A percentile compares a stretch with the other conserved stretches of the same genome.
Evolutionary conservation across 805 yeast genomes (phyloP).

Genomic region (Candida pini): DNA sequence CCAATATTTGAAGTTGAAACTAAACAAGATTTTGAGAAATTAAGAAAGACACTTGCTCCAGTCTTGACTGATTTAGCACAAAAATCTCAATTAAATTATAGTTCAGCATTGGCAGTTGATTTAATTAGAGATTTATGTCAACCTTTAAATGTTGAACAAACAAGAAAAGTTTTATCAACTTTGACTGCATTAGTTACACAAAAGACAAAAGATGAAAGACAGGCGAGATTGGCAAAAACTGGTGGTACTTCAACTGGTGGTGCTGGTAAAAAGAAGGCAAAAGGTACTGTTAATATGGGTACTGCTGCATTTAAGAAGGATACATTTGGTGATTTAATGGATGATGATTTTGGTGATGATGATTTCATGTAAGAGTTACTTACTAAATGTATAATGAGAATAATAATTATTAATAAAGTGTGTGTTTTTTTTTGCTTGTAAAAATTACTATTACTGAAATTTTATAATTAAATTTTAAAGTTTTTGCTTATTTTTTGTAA

Average conservation of each 20-base stretch:
- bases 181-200: conserved; percentile 76
- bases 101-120: conserved; percentile 75
- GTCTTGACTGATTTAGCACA: conserved; percentile 57
- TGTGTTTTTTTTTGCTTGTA: not conserved
- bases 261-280: conserved; percentile 93
- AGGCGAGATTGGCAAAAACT: conserved; percentile 70
- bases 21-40: conserved; percentile 72
- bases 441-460: too few species aligned
- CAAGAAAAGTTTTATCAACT: conserved; percentile 81
- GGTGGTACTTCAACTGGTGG: conserved; percentile 90
- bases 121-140: conserved; percentile 76
- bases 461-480: too few species aligned
- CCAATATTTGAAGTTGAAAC: conserved; percentile 82
- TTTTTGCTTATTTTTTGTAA: too few species aligned
- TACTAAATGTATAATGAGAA: too few species aligned
- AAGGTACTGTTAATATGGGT: conserved; percentile 66
- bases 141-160: conserved; percentile 76
- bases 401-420: not conserved
- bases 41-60: conserved; percentile 66
- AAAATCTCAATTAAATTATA: conserved; percentile 59
- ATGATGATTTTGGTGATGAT: conserved; percentile 66
- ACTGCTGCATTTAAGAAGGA: conserved; percentile 61
- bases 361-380: conserved; percentile 86
- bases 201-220: conserved; percentile 86
- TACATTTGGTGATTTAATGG: conserved; percentile 46